These are phyloP conservation scores for Corymbia citriodora DNA, from an alignment of 441 rosid species.

Conservation along the genomic window DNA sequence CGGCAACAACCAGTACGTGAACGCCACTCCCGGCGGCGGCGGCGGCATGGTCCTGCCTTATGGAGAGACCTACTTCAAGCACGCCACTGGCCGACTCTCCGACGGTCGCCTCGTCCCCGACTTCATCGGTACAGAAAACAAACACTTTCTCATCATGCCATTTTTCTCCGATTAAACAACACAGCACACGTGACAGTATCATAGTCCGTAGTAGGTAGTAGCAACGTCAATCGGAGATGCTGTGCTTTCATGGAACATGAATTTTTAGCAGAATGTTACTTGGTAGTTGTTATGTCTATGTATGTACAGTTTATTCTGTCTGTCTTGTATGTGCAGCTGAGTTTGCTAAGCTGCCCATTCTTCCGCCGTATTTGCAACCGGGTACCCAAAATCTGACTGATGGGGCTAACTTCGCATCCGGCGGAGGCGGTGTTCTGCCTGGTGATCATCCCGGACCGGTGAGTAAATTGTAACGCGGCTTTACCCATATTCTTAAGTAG, in stretches of 20 bases:
- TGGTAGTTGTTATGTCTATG: background rate
- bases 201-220: background rate
- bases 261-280: background rate
- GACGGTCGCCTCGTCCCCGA: conserved; percentile 3
- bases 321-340: background rate
- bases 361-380: conserved; percentile 1
- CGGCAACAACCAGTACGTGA: conserved; percentile 7
- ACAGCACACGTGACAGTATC: background rate
- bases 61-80: background rate
- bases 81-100: background rate
- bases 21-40: background rate
- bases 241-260: background rate
- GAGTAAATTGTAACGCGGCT: background rate
- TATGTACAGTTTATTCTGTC: background rate
- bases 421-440: background rate
- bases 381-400: background rate
- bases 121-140: background rate
- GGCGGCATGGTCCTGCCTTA: background rate
- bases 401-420: conserved; percentile 9
- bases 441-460: background rate
- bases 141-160: background rate
- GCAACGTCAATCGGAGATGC: background rate
- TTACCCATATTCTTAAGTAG: background rate
- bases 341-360: background rate
- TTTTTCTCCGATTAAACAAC: background rate